These are phyloP conservation scores for Mycosphaerella arachidis DNA, from an alignment of 2,329 filamentous ascomycete species.

Conservation along the genomic window DNA sequence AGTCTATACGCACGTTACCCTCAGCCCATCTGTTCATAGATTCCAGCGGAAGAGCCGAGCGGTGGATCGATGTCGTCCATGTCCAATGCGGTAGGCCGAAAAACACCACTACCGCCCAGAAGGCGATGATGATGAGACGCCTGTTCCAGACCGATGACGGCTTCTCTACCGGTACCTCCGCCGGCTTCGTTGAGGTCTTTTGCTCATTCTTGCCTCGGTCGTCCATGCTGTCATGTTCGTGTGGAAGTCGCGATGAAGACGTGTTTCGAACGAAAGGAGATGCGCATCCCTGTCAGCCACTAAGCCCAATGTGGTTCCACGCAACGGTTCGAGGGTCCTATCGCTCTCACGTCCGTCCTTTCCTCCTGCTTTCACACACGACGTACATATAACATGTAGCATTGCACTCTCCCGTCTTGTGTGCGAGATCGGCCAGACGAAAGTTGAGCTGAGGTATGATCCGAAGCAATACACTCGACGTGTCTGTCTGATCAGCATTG, in stretches of 20 bases:
- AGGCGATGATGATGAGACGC: slow-evolving; percentile 72
- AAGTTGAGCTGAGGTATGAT: background rate
- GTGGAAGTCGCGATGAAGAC: slow-evolving; percentile 4
- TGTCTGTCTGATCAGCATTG: slow-evolving; percentile 2
- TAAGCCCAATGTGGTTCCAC: background rate
- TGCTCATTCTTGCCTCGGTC: background rate
- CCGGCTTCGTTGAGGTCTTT: background rate
- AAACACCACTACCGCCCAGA: slow-evolving; percentile 80
- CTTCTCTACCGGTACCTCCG: slow-evolving; percentile 64
- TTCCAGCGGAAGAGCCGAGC: slow-evolving; percentile 75
- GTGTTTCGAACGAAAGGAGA: background rate
- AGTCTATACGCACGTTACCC: slow-evolving; percentile 60
- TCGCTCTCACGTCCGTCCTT: background rate
- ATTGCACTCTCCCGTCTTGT: background rate
- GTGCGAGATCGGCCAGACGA: background rate
- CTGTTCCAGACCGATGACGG: slow-evolving; percentile 64
- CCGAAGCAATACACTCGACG: background rate
- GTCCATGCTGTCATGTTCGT: slow-evolving; percentile 7
- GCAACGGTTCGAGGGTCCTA: background rate
- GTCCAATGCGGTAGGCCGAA: slow-evolving; percentile 94
- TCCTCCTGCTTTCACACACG: background rate
- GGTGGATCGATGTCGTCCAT: slow-evolving; percentile 87
- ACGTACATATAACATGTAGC: background rate
- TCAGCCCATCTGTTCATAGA: slow-evolving; percentile 90
- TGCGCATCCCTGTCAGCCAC: background rate